Conservation (phyloP, 495 filamentous ascomycete genomes). For the Aspergillus egyptiacus region DNA sequence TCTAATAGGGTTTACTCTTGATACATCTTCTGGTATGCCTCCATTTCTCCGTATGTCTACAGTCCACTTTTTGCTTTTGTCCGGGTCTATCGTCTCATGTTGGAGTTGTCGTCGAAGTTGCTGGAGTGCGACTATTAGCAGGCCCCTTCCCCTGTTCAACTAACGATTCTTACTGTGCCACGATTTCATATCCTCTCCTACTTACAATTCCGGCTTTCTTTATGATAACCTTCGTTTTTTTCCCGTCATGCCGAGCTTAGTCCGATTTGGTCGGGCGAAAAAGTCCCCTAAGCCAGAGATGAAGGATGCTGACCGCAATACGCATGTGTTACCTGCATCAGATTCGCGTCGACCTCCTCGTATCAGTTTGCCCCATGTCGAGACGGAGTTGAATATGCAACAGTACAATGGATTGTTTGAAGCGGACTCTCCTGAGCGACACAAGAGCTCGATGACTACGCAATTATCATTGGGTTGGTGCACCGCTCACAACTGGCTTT, state of each 20-base stretch:
- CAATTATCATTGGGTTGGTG: conserved; percentile 21
- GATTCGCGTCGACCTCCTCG: conserved; percentile 29
- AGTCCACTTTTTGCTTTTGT: neutral
- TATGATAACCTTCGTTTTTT: conserved; percentile 7
- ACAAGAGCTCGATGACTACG: conserved; percentile 6
- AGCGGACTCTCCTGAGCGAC: conserved; percentile 20
- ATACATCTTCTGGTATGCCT: conserved; percentile 14
- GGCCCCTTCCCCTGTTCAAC: neutral
- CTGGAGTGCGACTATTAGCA: conserved; percentile 6
- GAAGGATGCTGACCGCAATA: conserved; percentile 26
- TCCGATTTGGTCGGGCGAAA: conserved; percentile 28
- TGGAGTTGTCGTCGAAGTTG: neutral
- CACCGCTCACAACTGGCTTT: neutral
- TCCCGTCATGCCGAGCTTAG: conserved; percentile 20
- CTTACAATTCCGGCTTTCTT: conserved; percentile 6
- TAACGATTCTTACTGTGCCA: too few species aligned
- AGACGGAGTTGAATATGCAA: conserved; percentile 43
- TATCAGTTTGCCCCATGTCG: conserved; percentile 40
- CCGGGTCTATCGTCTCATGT: neutral
- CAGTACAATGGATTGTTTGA: conserved; percentile 37
- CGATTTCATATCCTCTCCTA: too few species aligned
- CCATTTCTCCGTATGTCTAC: conserved; percentile 6
- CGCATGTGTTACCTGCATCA: conserved; percentile 18
- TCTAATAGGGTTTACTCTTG: conserved; percentile 23
- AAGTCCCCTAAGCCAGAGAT: conserved; percentile 23